Base-by-base conservation (phyloP, 495 filamentous ascomycete species). In the Xylaria intraflava region DNA sequence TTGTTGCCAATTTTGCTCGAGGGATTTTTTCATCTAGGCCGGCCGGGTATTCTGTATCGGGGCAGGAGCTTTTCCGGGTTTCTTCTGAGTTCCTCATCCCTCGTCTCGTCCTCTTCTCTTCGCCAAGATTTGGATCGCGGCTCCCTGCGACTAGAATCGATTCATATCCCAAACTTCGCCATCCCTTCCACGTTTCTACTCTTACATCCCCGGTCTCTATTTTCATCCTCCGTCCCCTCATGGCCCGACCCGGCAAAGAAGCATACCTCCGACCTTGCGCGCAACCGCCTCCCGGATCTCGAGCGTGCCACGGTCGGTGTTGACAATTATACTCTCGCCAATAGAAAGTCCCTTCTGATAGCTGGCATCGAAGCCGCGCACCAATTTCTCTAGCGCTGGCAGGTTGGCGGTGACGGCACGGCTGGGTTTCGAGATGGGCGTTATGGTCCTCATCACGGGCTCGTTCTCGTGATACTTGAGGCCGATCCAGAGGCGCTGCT, bases 251-350 rank as follows among this genome's bases (percentile, higher is more conserved):
- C 90, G 75, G 74, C 87, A 93, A 46, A 98, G 64, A 59, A 90
- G 72, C 78, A 93, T 69, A 7, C 93, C 93, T 19, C 93, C 93
- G 24, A 89, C 68, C 71, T 83, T 89, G 77, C 83, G 85, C 75
- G 88, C 85, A 55, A 94, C 74, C 59, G 89, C 93, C 69, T 97
- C 89, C 63, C 93, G 80, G 24, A 81, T 74, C 75, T 98, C 94
- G 69, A 96, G 60, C 16, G 96, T 78, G 9, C 93, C 93, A 46
- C 70, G 69, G 71, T 89, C 85, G 36, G 90, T 96, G 26, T 70
- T 79, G 49, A 97, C 58, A 66, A 90, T 91, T 61, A 97, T 62
- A 64, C 78, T 82, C 81, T 98, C 93, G 46, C 93, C 94, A 0
- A 92, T 77, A 27, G 77, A 84, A 61, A 97, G 57, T 4, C 89